Evolutionary conservation across 1,284 basidiomycete species (phyloP).

Genomic region (Thecaphora thlaspeos): DNA sequence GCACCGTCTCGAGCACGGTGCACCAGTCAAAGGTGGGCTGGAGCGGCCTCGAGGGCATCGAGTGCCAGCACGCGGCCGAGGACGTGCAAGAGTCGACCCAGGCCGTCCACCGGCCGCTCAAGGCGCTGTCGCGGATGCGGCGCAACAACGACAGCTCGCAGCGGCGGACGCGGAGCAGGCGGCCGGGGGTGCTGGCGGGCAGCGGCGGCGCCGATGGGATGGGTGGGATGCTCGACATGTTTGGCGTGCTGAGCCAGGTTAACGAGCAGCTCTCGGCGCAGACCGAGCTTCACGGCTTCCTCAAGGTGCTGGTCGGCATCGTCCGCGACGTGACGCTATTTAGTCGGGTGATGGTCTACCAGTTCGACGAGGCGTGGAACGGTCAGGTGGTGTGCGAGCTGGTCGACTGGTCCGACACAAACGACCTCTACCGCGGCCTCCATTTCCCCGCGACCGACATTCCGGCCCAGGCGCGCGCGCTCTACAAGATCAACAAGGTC

Average conservation of each 20-base stretch:
- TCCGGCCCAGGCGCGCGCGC: slow-evolving; percentile 64
- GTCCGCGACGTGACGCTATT: slow-evolving; percentile 68
- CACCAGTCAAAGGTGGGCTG: background rate
- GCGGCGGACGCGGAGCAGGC: slow-evolving; percentile 10
- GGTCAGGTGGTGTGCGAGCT: slow-evolving; percentile 78
- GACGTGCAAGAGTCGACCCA: slow-evolving; percentile 76
- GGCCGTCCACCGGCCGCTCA: slow-evolving; percentile 70
- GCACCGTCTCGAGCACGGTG: slow-evolving; percentile 14
- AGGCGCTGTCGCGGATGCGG: slow-evolving; percentile 67
- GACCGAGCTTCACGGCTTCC: slow-evolving; percentile 69
- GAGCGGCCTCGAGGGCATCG: slow-evolving; percentile 39
- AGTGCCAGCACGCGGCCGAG: slow-evolving; percentile 37
- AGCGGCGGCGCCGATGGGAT: slow-evolving; percentile 19
- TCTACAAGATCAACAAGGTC: slow-evolving; percentile 72
- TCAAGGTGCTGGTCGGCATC: slow-evolving; percentile 76
- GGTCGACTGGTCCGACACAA: slow-evolving; percentile 77
- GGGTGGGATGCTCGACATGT: slow-evolving; percentile 47
- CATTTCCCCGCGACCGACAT: slow-evolving; percentile 69
- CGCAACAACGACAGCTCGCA: slow-evolving; percentile 23
- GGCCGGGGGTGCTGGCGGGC: slow-evolving; percentile 17
- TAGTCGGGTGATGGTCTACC: slow-evolving; percentile 77
- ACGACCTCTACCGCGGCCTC: slow-evolving; percentile 74
- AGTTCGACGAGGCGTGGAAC: slow-evolving; percentile 70
- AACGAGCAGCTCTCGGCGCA: slow-evolving; percentile 78
- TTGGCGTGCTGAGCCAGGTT: slow-evolving; percentile 71